These are phyloP conservation scores for Camelina sativa DNA, from an alignment of 345 rosid genomes.

Conservation along the genomic window DNA sequence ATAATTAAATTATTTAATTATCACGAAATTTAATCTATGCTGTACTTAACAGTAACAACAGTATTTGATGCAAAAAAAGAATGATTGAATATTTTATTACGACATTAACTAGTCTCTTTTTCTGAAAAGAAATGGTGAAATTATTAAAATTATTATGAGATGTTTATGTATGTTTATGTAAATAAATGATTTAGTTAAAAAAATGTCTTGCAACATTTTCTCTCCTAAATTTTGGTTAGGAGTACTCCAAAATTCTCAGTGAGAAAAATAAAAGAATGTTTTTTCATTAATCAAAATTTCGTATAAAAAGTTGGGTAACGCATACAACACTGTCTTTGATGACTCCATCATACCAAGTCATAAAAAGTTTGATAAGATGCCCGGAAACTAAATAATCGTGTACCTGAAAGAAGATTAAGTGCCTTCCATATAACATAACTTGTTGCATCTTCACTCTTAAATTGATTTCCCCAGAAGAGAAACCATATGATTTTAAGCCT, in stretches of 20 bases:
- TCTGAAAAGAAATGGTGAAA: neutral
- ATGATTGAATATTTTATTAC: neutral
- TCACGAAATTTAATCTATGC: neutral
- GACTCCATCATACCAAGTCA: slow-evolving; percentile 26
- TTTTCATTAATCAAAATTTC: slow-evolving; percentile 12
- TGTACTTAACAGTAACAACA: neutral
- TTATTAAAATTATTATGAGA: too few species aligned
- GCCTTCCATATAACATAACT: slow-evolving; percentile 25
- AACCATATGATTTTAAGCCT: slow-evolving; percentile 22
- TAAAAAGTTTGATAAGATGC: slow-evolving; percentile 24
- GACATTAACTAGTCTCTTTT: neutral
- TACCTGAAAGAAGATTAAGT: slow-evolving; percentile 32
- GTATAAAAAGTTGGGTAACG: slow-evolving; percentile 22
- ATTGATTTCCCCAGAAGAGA: slow-evolving; percentile 21
- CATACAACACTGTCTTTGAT: slow-evolving; percentile 26
- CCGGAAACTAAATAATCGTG: slow-evolving; percentile 1
- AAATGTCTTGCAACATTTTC: slow-evolving; percentile 9
- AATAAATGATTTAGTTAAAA: neutral
- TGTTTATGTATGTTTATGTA: too few species aligned
- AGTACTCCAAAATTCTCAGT: slow-evolving; percentile 24
- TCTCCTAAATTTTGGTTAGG: neutral
- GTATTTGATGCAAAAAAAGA: neutral
- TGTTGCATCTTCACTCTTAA: slow-evolving; percentile 19
- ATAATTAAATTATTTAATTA: neutral
- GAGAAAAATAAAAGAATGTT: slow-evolving; percentile 21